These are phyloP conservation scores for Betula pendula DNA, from an alignment of 306 rosid genomes.

Conservation along the genomic window DNA sequence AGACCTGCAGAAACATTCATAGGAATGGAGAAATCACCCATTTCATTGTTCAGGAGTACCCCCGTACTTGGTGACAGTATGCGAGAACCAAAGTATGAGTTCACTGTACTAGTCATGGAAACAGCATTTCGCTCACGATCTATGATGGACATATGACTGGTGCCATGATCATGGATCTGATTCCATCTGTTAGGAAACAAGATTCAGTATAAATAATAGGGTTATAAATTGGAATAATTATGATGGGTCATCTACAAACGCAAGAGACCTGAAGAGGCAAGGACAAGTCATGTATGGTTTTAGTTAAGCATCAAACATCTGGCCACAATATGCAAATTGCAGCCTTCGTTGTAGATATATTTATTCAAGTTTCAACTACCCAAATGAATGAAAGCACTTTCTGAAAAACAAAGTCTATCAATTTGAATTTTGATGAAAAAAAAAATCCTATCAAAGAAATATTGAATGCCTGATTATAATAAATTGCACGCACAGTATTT, in stretches of 20 bases:
- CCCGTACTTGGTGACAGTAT: slow-evolving; percentile 76
- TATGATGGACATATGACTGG: slow-evolving; percentile 67
- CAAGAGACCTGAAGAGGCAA: background rate
- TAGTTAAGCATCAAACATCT: background rate
- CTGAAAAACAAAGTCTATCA: too few relatives aligned
- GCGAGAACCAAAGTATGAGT: slow-evolving; percentile 65
- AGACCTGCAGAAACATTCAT: slow-evolving; percentile 39
- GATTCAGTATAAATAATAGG: slow-evolving; percentile 1
- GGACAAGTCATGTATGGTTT: background rate
- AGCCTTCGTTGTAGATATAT: background rate
- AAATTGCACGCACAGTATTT: background rate
- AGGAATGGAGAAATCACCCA: slow-evolving; percentile 86
- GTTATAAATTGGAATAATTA: background rate
- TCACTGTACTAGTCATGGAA: slow-evolving; percentile 78
- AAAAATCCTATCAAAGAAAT: background rate
- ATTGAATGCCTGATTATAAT: background rate
- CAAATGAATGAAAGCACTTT: background rate
- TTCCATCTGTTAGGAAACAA: slow-evolving; percentile 55
- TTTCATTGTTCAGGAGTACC: slow-evolving; percentile 82
- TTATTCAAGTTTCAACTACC: background rate
- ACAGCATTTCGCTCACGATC: slow-evolving; percentile 64
- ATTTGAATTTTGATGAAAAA: too few relatives aligned
- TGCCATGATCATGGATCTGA: slow-evolving; percentile 79
- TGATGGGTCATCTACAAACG: background rate
- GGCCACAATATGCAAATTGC: background rate